Base-by-base conservation (phyloP, 352 stramenopile genomes). In the Phytophthora pseudosyringae region DNA sequence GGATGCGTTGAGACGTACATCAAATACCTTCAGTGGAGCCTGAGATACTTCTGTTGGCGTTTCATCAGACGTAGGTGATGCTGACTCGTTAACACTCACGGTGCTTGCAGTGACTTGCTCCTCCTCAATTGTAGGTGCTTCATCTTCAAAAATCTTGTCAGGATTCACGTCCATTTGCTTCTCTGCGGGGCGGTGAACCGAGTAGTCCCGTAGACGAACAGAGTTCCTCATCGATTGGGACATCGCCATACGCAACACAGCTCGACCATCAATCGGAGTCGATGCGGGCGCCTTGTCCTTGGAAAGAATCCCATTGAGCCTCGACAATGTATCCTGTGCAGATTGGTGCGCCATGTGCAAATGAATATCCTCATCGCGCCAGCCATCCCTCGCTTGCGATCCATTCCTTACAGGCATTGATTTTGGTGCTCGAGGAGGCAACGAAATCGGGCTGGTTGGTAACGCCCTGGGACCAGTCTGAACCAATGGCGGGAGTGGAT, bases 131-230 rank as follows among this genome's bases (percentile, higher is more conserved):
- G n/a, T 38, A 50, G 53, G 25, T 13, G 55, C 21, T 60, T 73
- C 40, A 46, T 87, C 81, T 64, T 81, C 63, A 58, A 93, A 93
- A 54, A 93, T 93, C 25, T 62, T 76, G 64, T 93, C 80, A 13
- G 71, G 80, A 29, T 93, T 86, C 29, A 92, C 62, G 3, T 88
- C 71, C n/a, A 79, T 59, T 18, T 71, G 46, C 13, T 80, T 69
- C 15, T 81, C 70, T 3, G 40, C 39, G 1, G 61, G 32, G 11
- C 51, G 58, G 9, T 73, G 78, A 15, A 83, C 66, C 28, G 80
- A 89, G 50, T 90, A 90, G 43, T 91, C 78, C 8, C 83, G 80
- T 29, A 74, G 71, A 28, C 80, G 73, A 43, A 89, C 71, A 10
- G 79, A 81, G 21, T 76, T 72, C 3, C 71, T 71, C 71, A 93